phyloP scores from a whole-genome alignment of 2,329 filamentous ascomycete species.

The Beauveria scarabaeidicola region DNA sequence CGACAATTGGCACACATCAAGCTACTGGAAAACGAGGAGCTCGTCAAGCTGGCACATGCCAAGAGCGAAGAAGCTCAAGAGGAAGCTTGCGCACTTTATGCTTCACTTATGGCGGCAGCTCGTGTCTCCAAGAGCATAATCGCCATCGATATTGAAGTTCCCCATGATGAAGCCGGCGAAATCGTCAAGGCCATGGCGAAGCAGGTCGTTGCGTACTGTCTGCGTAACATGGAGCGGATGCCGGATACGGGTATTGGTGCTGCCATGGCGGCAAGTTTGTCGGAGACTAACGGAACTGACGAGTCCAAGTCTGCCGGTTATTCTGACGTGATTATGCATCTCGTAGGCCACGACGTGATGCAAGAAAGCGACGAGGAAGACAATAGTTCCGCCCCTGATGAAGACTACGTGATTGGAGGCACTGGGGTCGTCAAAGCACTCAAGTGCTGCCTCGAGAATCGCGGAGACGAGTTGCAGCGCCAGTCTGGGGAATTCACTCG shows the following conservation, averaged over 20 bases:
- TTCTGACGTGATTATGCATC: conserved; percentile 76
- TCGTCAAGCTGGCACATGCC: conserved; percentile 63
- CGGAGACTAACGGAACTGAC: conserved; percentile 26
- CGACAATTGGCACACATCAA: conserved; percentile 76
- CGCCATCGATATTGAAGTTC: conserved; percentile 86
- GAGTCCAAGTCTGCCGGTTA: conserved; percentile 34
- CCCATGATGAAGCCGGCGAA: conserved; percentile 71
- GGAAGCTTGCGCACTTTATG: conserved; percentile 88
- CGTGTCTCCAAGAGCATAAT: conserved; percentile 76
- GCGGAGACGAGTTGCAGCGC: conserved; percentile 52
- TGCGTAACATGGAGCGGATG: conserved; percentile 80
- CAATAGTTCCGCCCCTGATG: conserved; percentile 66
- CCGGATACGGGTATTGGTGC: conserved; percentile 55
- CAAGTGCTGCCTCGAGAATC: conserved; percentile 80
- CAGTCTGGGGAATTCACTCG: conserved; percentile 44
- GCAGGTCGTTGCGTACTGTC: conserved; percentile 88
- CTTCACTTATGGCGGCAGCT: conserved; percentile 80
- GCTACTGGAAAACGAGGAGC: conserved; percentile 69
- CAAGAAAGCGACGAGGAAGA: conserved; percentile 49
- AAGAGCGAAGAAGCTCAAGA: conserved; percentile 75
- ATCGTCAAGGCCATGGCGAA: conserved; percentile 87
- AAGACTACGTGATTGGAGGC: conserved; percentile 92
- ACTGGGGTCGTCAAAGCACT: conserved; percentile 93
- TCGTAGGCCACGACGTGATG: conserved; percentile 63
- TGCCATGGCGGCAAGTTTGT: conserved; percentile 34